Evolutionary conservation across 2,329 filamentous ascomycete genomes (phyloP).

Genomic region (Huntiella omanensis): DNA sequence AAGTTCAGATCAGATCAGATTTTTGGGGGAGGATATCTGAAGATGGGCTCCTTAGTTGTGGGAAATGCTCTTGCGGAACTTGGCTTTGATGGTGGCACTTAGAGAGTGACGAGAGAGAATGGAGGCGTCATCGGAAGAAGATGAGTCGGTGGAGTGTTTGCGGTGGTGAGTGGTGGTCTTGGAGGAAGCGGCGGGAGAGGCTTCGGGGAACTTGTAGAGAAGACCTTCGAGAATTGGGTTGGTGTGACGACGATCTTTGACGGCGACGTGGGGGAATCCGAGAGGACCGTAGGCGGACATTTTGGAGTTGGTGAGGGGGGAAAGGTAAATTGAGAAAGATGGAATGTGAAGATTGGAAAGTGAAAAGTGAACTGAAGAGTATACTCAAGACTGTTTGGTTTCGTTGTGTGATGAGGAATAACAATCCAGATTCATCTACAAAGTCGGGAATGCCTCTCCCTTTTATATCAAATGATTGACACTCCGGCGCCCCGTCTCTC

Average conservation of each 20-base stretch:
- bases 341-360: background rate
- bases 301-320: background rate
- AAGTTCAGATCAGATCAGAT: background rate
- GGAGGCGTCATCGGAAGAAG: background rate
- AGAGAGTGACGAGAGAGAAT: conserved; percentile 1
- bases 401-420: too few species aligned
- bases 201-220: conserved; percentile 11
- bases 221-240: conserved; percentile 13
- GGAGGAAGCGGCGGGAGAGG: background rate
- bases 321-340: background rate
- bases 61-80: conserved; percentile 9
- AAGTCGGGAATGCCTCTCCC: too few species aligned
- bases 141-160: background rate
- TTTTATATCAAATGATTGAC: too few species aligned
- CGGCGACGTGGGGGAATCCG: conserved; percentile 7
- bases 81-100: conserved; percentile 2
- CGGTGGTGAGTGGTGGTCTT: background rate
- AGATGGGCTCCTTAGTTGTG: background rate
- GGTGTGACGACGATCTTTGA: conserved; percentile 12
- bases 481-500: background rate
- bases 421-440: too few species aligned
- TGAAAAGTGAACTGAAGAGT: background rate
- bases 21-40: background rate
- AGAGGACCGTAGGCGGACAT: conserved; percentile 10
- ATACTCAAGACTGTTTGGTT: too few species aligned